Percentiles rank a stretch among this genome's conserved stretches.
Evolutionary conservation across 768 basidiomycete genomes (phyloP).

Genomic region (Panaeolus cyanescens): DNA sequence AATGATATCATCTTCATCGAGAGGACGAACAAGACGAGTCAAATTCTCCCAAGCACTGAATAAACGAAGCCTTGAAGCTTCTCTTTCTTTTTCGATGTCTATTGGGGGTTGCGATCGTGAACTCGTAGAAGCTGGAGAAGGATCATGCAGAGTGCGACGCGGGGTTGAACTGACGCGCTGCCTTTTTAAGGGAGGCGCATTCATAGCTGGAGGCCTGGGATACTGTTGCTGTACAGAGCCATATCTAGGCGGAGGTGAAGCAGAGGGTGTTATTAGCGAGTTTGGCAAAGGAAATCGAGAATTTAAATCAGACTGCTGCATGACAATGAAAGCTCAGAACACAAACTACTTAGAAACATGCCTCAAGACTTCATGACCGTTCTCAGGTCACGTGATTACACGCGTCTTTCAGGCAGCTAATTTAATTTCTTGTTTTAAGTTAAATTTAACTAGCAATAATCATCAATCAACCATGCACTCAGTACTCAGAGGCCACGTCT

Average conservation of each 20-base stretch:
- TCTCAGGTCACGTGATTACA: neutral
- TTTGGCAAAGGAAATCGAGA: neutral
- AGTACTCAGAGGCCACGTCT: too few species aligned
- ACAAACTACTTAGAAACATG: neutral
- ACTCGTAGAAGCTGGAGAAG: conserved; percentile 38
- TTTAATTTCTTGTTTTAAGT: too few species aligned
- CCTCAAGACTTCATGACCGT: neutral
- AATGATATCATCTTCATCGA: conserved; percentile 82
- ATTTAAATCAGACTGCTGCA: neutral
- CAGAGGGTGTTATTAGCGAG: conserved; percentile 51
- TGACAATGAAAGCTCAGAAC: conserved; percentile 4
- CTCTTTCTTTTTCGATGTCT: conserved; percentile 55
- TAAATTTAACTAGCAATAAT: too few species aligned
- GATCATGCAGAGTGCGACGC: conserved; percentile 28
- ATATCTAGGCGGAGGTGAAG: conserved; percentile 45
- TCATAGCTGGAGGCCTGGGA: conserved; percentile 28
- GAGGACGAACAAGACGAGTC: conserved; percentile 61
- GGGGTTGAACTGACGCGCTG: conserved; percentile 48
- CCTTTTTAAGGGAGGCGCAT: conserved; percentile 48
- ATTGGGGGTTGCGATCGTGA: conserved; percentile 29
- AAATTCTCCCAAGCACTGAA: conserved; percentile 67
- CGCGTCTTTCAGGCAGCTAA: too few species aligned
- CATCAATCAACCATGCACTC: too few species aligned
- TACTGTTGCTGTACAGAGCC: neutral
- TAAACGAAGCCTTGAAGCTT: conserved; percentile 58